A percentile compares a stretch with the other conserved stretches of the same genome.
Evolutionary conservation across 148 eudicot species (phyloP).

Genomic region (Persicaria maculosa): DNA sequence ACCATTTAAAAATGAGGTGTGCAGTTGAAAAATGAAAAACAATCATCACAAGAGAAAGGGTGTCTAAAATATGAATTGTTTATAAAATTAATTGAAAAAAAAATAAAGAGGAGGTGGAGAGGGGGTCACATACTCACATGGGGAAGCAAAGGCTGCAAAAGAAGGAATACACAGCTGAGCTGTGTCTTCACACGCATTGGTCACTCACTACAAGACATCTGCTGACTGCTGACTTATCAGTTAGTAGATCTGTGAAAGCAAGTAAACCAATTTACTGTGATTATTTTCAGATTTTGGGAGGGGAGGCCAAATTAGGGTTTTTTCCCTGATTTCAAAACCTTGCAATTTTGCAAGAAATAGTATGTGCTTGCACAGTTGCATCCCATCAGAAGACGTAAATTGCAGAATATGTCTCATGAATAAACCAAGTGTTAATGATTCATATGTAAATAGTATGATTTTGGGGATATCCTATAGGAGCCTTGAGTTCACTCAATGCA

Average conservation of each 20-base stretch:
- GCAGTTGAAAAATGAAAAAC: not conserved
- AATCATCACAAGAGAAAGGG: not conserved
- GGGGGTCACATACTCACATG: not conserved
- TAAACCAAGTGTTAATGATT: too few relatives aligned
- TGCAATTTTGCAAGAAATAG: too few relatives aligned
- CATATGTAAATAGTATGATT: too few relatives aligned
- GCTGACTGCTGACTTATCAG: slow-evolving; percentile 5
- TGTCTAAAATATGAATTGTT: not conserved
- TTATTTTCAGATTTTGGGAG: not conserved
- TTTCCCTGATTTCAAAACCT: not conserved
- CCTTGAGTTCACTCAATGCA: too few relatives aligned
- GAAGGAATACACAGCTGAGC: slow-evolving; percentile 11
- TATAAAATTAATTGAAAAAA: not conserved
- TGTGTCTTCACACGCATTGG: slow-evolving; percentile 12
- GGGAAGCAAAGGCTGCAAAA: slow-evolving; percentile 10
- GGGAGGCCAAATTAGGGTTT: not conserved
- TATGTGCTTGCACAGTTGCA: too few relatives aligned
- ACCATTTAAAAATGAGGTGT: too few relatives aligned
- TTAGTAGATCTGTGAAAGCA: not conserved
- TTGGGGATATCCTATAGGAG: too few relatives aligned
- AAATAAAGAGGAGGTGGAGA: not conserved
- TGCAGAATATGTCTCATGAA: too few relatives aligned
- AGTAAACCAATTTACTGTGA: not conserved
- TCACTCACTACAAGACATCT: slow-evolving; percentile 14
- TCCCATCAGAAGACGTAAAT: too few relatives aligned